Evolutionary conservation across 441 rosid genomes (phyloP), one percentile per base, ranked within the genome.

Genomic region (Manihot esculenta): DNA sequence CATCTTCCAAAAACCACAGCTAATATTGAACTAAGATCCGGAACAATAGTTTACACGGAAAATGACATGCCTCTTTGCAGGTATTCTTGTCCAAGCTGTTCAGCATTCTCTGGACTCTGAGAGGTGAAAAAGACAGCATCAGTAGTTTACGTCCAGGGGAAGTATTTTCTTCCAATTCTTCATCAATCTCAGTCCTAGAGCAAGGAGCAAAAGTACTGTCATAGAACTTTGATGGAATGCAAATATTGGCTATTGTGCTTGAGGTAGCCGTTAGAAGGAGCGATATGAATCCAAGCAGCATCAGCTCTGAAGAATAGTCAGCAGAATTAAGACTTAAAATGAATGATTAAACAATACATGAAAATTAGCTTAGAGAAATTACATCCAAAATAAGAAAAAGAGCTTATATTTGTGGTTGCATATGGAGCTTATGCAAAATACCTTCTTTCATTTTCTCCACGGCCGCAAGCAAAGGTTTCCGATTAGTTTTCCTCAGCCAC

Each of bases 381-480:
- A 35, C 64, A 24, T 58, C 44, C 20, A 10, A 62, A 58, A 17
- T 50, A 27, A 61, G n/a, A 20, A 23, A 55, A 24, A 9, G 53
- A 24, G 54, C 21, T 30, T 51, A 30, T 38, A 71, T 47, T 30
- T 64, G 24, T 44, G 62, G 69, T 15, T 24, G 44, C 26, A 62
- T 1, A 41, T 21, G 38, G 71, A 69, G 61, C 50, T 47, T 24
- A 33, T 60, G 21, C 26, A 64, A 54, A 33, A 68, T 83, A 93
- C 98, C 97, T 85, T 91, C 90, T 86, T 93, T 93, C 98, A 93
- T 93, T 77, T 91, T 93, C 81, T 91, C 98, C 78, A 93, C 75
- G 0, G 98, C 94, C 42, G 91, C 90, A 72, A 86, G 80, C 84
- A 93, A 63, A 74, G 96, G 92, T 76, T 91, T 90, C 68, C 94